Base-by-base conservation (phyloP, 768 basidiomycete species). In the Imleria badia region DNA sequence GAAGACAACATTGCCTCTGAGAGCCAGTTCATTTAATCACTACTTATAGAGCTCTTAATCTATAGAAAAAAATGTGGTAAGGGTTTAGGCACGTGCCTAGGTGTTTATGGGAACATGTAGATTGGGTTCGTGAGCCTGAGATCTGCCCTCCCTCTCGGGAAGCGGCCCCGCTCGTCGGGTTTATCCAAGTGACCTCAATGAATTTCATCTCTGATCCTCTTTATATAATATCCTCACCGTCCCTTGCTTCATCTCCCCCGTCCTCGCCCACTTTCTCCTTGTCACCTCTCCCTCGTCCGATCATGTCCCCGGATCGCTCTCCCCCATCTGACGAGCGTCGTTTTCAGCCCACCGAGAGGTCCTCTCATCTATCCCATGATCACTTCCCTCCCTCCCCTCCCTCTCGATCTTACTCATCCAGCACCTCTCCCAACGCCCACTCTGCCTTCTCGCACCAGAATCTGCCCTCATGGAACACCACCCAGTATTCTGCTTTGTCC, bases 291-390 rank as follows among this genome's bases (percentile, higher is more conserved):
- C 5, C 3, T 14, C 6, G 29, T 6, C 43, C 36, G 45, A 45
- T 52, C 40, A 70, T 70, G 71, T 70, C 69, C 1, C 52, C 72
- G 61, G 69, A 70, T 71, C 69, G 72, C 26, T 69, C 70, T 20
- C 51, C 69, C 46, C 35, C 72, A 17, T 69, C 69, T 40, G 9
- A 62, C 11, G 69, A 71, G 12, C 62, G 71, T 56, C 69, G 69
- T 54, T 71, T 70, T 29, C 68, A 72, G 40, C 61, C 48, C 56
- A 49, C 49, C 50, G 68, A 70, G 23, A 58, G 70, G 49, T 15
- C 51, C 5, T 58, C 67, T 0, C 70, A 63, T 56, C 42, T 58
- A 2, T 1, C 53, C 17, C 66, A 64, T 31, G 66, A 69, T 56
- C 45, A 52, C 48, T 51, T 67, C 50, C n/a, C n/a, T n/a, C n/a